These are phyloP conservation scores for Trifolium subterraneum DNA, from an alignment of 306 rosid genomes.

Conservation along the genomic window DNA sequence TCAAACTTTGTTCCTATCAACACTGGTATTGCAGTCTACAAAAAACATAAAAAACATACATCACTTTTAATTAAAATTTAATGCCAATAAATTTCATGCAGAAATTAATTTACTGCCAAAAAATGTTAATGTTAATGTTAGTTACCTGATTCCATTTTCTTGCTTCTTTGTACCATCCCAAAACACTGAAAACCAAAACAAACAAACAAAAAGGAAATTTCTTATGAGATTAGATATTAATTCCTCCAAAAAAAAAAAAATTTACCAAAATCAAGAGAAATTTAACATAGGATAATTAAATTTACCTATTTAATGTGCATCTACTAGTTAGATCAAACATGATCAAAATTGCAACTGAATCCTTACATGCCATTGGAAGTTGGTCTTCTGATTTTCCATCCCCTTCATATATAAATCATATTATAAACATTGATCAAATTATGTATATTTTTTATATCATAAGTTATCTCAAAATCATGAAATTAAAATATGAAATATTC, in stretches of 20 bases:
- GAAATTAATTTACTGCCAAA: slow-evolving; percentile 1
- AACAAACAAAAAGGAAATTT: neutral
- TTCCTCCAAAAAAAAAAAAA: neutral
- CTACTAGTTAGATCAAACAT: slow-evolving; percentile 99
- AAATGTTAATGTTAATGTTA: slow-evolving; percentile 28
- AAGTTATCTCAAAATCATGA: slow-evolving; percentile 26
- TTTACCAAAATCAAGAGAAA: neutral
- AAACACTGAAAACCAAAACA: slow-evolving; percentile 61
- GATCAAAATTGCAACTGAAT: slow-evolving; percentile 84
- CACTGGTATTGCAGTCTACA: slow-evolving; percentile 88
- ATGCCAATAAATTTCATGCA: slow-evolving; percentile 11
- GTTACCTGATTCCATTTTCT: slow-evolving; percentile 91
- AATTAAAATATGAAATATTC: neutral
- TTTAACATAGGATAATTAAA: neutral
- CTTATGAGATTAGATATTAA: slow-evolving; percentile 30
- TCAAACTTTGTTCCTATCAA: slow-evolving; percentile 94
- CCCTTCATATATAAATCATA: slow-evolving; percentile 47
- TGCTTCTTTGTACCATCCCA: slow-evolving; percentile 78
- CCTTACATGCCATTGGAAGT: slow-evolving; percentile 77
- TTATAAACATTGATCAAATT: slow-evolving; percentile 6
- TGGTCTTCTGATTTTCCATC: slow-evolving; percentile 63
- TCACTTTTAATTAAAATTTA: slow-evolving; percentile 15
- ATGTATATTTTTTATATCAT: neutral
- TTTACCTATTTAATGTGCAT: slow-evolving; percentile 79
- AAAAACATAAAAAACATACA: slow-evolving; percentile 22